Evolutionary conservation across 2,329 filamentous ascomycete genomes (phyloP).

Genomic region (Amphichorda felina): DNA sequence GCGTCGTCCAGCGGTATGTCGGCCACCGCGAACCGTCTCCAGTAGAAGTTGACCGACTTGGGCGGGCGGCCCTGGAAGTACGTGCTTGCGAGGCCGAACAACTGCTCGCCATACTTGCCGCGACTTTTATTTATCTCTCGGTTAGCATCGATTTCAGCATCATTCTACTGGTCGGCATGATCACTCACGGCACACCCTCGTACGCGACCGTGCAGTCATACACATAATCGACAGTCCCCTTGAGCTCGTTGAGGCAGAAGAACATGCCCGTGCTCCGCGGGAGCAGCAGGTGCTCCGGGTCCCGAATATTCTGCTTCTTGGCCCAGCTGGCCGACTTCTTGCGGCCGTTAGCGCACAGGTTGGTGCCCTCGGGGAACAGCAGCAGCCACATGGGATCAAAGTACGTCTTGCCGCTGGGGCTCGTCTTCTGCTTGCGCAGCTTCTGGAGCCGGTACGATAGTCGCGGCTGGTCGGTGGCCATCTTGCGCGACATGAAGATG

Average conservation of each 20-base stretch:
- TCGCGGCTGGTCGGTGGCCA: constrained; percentile 67
- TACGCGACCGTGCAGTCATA: constrained; percentile 95
- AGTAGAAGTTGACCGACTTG: constrained; percentile 94
- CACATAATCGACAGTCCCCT: constrained; percentile 64
- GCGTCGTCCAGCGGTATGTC: constrained; percentile 71
- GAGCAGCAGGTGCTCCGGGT: constrained; percentile 63
- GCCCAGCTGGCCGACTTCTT: constrained; percentile 65
- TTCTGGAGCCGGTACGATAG: constrained; percentile 63
- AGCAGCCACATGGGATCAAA: constrained; percentile 81
- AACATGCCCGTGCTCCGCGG: constrained; percentile 71
- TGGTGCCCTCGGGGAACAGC: constrained; percentile 81
- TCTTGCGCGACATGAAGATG: constrained; percentile 85
- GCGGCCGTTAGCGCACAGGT: constrained; percentile 59
- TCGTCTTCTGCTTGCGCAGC: constrained; percentile 46
- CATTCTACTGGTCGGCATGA: no score
- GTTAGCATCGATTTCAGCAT: background rate
- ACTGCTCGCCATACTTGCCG: constrained; percentile 77
- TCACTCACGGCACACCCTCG: constrained; percentile 77
- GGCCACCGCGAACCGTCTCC: constrained; percentile 71
- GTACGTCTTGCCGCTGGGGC: constrained; percentile 40
- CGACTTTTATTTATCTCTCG: constrained; percentile 36
- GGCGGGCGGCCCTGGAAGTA: constrained; percentile 83
- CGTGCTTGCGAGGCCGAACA: constrained; percentile 76
- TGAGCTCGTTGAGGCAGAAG: constrained; percentile 68
- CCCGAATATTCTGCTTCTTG: constrained; percentile 59